A percentile compares a stretch with the other conserved stretches of the same genome.
These are phyloP conservation scores for Alternaria panax DNA, from an alignment of 2,329 filamentous ascomycete genomes.

Conservation along the genomic window DNA sequence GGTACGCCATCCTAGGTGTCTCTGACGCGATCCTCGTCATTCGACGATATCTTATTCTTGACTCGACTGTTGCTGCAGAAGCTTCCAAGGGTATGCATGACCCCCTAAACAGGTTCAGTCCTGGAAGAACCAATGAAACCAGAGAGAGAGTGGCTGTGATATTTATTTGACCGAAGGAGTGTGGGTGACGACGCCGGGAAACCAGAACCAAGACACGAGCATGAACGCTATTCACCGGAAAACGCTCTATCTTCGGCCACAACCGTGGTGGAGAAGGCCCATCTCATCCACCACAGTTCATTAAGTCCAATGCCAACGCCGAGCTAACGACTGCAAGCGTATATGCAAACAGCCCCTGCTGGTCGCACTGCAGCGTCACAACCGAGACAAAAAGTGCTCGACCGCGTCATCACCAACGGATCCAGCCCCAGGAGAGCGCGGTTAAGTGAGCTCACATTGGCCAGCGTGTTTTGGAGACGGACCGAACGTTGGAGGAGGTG, in stretches of 20 bases:
- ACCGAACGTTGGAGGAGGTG: conserved; percentile 6
- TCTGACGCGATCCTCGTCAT: neutral
- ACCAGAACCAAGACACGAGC: conserved; percentile 6
- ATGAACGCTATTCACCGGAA: conserved; percentile 8
- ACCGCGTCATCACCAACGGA: neutral
- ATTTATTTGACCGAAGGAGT: conserved; percentile 10
- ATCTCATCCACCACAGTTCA: neutral
- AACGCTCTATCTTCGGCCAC: conserved; percentile 6
- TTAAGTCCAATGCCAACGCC: neutral
- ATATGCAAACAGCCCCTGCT: conserved; percentile 4
- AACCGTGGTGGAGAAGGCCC: conserved; percentile 6
- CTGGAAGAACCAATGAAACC: conserved; percentile 6
- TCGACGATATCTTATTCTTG: neutral
- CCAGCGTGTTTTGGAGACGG: conserved; percentile 2
- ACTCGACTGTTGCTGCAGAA: neutral
- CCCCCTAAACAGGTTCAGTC: conserved; percentile 1
- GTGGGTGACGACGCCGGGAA: conserved; percentile 1
- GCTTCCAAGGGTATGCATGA: conserved; percentile 1
- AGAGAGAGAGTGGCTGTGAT: conserved; percentile 7
- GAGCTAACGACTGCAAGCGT: conserved; percentile 4
- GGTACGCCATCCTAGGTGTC: neutral
- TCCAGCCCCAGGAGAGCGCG: neutral
- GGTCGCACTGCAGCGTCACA: conserved; percentile 9
- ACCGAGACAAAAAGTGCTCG: neutral
- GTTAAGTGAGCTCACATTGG: conserved; percentile 3